Percentiles rank a stretch among this genome's conserved stretches.
Conservation (phyloP, 2,329 filamentous ascomycete genomes). For the Neodidymelliopsis sp. region DNA sequence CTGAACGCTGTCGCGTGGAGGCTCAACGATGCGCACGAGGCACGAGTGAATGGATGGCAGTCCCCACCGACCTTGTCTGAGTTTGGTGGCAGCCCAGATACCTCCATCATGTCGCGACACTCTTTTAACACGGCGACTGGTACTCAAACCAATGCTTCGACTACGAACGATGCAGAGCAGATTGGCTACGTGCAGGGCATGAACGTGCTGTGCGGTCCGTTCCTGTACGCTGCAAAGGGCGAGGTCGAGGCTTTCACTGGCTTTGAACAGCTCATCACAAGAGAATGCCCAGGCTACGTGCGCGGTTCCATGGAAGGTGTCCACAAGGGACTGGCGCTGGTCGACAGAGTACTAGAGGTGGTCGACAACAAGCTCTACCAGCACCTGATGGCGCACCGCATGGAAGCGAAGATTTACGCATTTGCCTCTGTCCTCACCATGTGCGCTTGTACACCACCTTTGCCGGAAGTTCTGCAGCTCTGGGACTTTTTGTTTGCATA, state of each 20-base stretch:
- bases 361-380: constrained; percentile 87
- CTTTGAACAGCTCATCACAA: constrained; percentile 86
- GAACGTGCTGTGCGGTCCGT: constrained; percentile 96
- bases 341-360: constrained; percentile 90
- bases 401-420: constrained; percentile 93
- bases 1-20: constrained; percentile 96
- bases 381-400: constrained; percentile 83
- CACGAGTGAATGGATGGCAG: constrained; percentile 60
- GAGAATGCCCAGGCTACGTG: constrained; percentile 92
- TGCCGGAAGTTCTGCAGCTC: constrained; percentile 89
- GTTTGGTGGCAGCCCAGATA: constrained; percentile 59
- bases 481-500: constrained; percentile 99
- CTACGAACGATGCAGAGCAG: constrained; percentile 63
- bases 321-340: constrained; percentile 86
- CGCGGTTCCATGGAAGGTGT: constrained; percentile 97
- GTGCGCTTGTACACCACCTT: constrained; percentile 91
- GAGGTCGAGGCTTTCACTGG: constrained; percentile 94
- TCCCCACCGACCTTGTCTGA: constrained; percentile 58
- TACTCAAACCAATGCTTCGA: constrained; percentile 42
- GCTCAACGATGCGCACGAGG: constrained; percentile 79
- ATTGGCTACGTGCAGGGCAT: constrained; percentile 97
- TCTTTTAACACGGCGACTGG: constrained; percentile 33
- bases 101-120: constrained; percentile 43
- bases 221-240: constrained; percentile 91
- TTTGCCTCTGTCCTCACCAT: constrained; percentile 95